Percentiles rank a stretch among this genome's conserved stretches.
These are phyloP conservation scores for Monilinia polystroma DNA, from an alignment of 2,329 filamentous ascomycete species.

Conservation along the genomic window DNA sequence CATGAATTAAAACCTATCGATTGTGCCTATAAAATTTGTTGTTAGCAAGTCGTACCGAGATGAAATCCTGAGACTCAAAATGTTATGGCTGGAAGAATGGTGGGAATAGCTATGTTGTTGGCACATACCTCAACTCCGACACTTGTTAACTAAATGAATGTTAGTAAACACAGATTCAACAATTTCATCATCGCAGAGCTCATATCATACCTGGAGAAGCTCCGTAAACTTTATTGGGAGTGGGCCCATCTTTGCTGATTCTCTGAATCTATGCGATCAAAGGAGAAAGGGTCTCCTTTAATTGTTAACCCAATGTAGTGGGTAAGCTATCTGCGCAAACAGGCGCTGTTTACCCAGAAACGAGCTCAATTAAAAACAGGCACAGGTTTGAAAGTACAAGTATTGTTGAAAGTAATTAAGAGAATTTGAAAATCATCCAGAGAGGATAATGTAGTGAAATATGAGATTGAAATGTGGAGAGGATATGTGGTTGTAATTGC, in stretches of 20 bases:
- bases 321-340: conserved; percentile 22
- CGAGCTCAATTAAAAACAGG: conserved; percentile 36
- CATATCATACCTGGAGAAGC: conserved; percentile 82
- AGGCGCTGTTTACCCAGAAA: conserved; percentile 24
- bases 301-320: conserved; percentile 23
- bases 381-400: conserved; percentile 20
- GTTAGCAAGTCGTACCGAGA: conserved; percentile 31
- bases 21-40: conserved; percentile 52
- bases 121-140: conserved; percentile 53
- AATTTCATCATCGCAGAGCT: conserved; percentile 75
- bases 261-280: conserved; percentile 29
- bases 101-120: conserved; percentile 24
- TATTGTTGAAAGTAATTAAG: conserved; percentile 30
- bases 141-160: conserved; percentile 49
- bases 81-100: conserved; percentile 21
- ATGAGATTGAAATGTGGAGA: conserved; percentile 18
- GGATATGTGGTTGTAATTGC: conserved; percentile 17
- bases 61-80: conserved; percentile 30
- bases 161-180: conserved; percentile 39
- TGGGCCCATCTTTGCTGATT: conserved; percentile 42
- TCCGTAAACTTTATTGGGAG: conserved; percentile 93
- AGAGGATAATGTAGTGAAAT: conserved; percentile 13
- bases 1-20: conserved; percentile 87
- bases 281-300: conserved; percentile 28
- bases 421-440: conserved; percentile 31